Conservation (phyloP, 305 asterid species). For the Euphrasia arctica region DNA sequence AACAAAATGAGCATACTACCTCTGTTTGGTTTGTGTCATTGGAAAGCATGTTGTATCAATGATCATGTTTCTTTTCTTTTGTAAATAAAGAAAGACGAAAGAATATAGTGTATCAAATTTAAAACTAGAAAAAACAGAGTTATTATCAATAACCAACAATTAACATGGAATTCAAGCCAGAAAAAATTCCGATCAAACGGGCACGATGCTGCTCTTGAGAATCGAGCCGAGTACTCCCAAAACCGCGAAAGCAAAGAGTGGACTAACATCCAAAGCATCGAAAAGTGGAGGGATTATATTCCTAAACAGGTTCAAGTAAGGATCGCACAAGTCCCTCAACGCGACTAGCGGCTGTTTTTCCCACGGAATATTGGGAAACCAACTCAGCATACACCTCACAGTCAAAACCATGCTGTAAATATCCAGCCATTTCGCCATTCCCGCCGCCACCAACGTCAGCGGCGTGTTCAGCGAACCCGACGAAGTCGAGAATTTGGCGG, state of each 20-base stretch:
- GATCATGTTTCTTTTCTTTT: too few relatives aligned
- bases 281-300: slow-evolving; percentile 79
- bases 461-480: slow-evolving; percentile 62
- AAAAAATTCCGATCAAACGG: too few relatives aligned
- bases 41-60: too few relatives aligned
- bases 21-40: too few relatives aligned
- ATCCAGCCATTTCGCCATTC: slow-evolving; percentile 89
- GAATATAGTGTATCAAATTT: too few relatives aligned
- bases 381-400: slow-evolving; percentile 82
- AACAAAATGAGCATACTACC: too few relatives aligned
- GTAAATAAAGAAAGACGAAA: too few relatives aligned
- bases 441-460: slow-evolving; percentile 80
- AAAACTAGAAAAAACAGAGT: background rate
- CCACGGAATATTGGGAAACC: slow-evolving; percentile 98
- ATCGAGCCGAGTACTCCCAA: slow-evolving; percentile 72
- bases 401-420: slow-evolving; percentile 76
- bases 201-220: slow-evolving; percentile 51
- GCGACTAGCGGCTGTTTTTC: slow-evolving; percentile 86
- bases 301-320: slow-evolving; percentile 84
- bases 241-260: slow-evolving; percentile 73
- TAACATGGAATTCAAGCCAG: too few relatives aligned
- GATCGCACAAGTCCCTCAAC: slow-evolving; percentile 88
- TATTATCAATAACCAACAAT: too few relatives aligned
- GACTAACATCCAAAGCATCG: slow-evolving; percentile 75
- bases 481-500: slow-evolving; percentile 41